Percentiles rank a stretch among this genome's conserved stretches.
Conservation (phyloP, 768 basidiomycete genomes). For the Panellus pusillus region DNA sequence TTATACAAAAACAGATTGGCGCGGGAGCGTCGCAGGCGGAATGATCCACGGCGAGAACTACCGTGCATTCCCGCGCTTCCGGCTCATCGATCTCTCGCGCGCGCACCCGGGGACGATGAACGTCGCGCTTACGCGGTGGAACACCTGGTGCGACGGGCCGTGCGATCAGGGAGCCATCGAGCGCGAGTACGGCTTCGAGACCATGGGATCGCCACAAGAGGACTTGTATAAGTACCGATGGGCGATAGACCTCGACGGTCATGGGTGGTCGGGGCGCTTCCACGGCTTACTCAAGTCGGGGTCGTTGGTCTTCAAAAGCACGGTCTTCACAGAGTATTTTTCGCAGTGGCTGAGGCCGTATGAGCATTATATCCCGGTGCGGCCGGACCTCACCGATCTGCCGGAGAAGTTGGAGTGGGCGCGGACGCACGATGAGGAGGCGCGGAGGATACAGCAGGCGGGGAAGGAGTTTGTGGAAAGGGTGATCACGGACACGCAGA, state of each 20-base stretch:
- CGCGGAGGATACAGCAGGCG: background rate
- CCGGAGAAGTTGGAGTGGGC: constrained; percentile 1
- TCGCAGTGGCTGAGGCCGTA: background rate
- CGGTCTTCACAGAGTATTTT: background rate
- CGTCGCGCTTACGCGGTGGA: background rate
- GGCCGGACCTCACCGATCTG: background rate
- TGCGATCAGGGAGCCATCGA: background rate
- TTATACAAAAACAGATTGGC: background rate
- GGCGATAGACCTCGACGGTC: background rate
- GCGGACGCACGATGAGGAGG: constrained; percentile 1
- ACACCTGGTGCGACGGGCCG: background rate
- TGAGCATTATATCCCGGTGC: constrained; percentile 6
- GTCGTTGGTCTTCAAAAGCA: constrained; percentile 3
- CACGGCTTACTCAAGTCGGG: background rate
- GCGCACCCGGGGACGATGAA: background rate
- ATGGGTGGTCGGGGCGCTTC: constrained; percentile 1
- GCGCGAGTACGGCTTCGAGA: background rate
- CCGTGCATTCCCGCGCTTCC: constrained; percentile 4
- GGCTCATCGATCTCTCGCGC: background rate
- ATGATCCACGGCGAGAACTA: background rate
- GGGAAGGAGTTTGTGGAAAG: constrained; percentile 1
- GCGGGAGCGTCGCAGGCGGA: background rate
- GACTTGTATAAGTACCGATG: constrained; percentile 1
- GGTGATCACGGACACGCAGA: constrained; percentile 2
- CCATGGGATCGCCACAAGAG: background rate